These are phyloP conservation scores for Thymus quinquecostatus DNA, from an alignment of 257 asterid genomes.

Conservation along the genomic window DNA sequence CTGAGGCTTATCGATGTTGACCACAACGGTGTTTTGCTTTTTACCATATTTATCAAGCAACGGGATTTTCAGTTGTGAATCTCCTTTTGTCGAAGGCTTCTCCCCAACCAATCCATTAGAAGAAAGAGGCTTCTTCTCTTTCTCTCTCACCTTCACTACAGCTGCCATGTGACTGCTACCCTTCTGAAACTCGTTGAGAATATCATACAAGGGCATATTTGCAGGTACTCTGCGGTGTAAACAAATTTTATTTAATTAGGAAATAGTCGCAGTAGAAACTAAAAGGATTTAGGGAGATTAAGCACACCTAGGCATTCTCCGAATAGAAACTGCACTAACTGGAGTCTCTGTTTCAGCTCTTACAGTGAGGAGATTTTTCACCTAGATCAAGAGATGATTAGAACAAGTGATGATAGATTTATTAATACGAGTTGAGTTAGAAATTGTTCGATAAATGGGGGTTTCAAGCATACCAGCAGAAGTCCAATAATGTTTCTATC, in stretches of 20 bases:
- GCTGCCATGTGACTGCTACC: conserved; percentile 99
- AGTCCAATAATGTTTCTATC: conserved; percentile 92
- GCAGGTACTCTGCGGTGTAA: conserved; percentile 73
- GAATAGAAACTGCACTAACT: conserved; percentile 88
- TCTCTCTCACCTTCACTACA: conserved; percentile 80
- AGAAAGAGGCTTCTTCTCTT: conserved; percentile 38
- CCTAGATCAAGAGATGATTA: conserved; percentile 47
- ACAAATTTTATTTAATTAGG: conserved; percentile 24
- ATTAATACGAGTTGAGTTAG: neutral
- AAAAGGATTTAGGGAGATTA: neutral
- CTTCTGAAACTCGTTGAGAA: conserved; percentile 94
- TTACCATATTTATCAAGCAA: conserved; percentile 52
- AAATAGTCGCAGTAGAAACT: neutral
- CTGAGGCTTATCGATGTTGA: conserved; percentile 59
- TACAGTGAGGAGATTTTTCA: conserved; percentile 89
- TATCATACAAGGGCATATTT: conserved; percentile 94
- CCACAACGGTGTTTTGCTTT: conserved; percentile 42
- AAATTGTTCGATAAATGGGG: conserved; percentile 10
- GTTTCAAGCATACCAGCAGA: conserved; percentile 69
- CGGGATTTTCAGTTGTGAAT: conserved; percentile 55
- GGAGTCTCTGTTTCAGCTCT: conserved; percentile 96
- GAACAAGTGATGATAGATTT: conserved; percentile 15
- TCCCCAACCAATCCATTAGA: conserved; percentile 38
- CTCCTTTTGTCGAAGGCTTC: conserved; percentile 35
- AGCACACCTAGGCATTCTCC: conserved; percentile 87